A percentile compares a stretch with the other conserved stretches of the same genome.
These are phyloP conservation scores for Neurospora intermedia DNA, from an alignment of 495 filamentous ascomycete species.

Conservation along the genomic window DNA sequence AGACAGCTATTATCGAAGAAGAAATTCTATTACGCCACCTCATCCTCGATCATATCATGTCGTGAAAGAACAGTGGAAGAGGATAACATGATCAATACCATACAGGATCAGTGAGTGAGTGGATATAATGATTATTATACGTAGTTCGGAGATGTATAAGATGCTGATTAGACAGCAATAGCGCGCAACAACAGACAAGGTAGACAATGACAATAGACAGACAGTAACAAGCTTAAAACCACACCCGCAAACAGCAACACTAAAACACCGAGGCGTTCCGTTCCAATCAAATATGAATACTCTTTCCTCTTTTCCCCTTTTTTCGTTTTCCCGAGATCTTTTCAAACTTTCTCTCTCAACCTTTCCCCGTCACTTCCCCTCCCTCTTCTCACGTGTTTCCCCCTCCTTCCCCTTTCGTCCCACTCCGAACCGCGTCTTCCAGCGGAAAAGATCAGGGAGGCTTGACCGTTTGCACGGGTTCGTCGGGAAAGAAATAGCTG, in stretches of 20 bases:
- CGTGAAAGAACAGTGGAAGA: background rate
- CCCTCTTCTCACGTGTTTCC: background rate
- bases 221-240: background rate
- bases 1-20: background rate
- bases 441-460: background rate
- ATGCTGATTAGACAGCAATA: background rate
- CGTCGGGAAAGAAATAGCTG: background rate
- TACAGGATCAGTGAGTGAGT: background rate
- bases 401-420: background rate
- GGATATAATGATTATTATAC: conserved; percentile 1
- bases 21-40: background rate
- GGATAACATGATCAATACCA: background rate
- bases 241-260: background rate
- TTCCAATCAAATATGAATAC: background rate
- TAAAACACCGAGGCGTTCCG: background rate
- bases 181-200: background rate
- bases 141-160: background rate
- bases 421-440: background rate
- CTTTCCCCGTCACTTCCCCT: background rate
- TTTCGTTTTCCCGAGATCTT: background rate
- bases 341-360: background rate
- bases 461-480: background rate
- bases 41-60: background rate
- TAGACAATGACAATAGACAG: background rate
- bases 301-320: background rate